Base-by-base conservation (phyloP, 371 early-diverging fungal genomes). In the Apophysomyces trapeziformis region DNA sequence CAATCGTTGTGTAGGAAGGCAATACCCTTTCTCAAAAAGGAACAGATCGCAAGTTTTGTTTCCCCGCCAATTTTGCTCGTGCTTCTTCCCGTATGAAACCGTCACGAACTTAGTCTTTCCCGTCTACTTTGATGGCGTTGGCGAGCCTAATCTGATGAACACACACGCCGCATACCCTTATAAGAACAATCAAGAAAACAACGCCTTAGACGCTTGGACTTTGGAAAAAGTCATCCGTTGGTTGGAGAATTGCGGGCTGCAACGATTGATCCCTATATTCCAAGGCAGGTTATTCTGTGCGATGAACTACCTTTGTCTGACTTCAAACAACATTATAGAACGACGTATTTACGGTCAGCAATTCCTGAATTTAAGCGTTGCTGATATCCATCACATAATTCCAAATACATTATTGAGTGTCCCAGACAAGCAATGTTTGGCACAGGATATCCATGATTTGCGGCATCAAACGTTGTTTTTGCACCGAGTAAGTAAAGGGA, bases 341-440 rank as follows among this genome's bases (percentile, higher is more conserved):
- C 9, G 57, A 36, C 61, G 65, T 46, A 62, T 71, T 41, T 47
- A 67, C 45, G 72, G 72, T 12, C 59, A 62, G 5, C 65, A 61
- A 4, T 71, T 71, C 44, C 46, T 71, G 21, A 58, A 65, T 35
- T 37, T 71, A 12, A 57, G 65, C 37, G 44, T 57, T 16, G 59
- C 36, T 37, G 68, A 68, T 38, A 38, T 65, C 11, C 58, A 61
- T 41, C 21, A 61, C 14, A 45, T 71, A 39, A 41, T 70, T n/a
- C 68, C 62, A 39, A 35, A 65, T 50, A 61, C 72, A 36, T n/a
- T 37, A n/a, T 57, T 78, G 32, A 58, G 70, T 14, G 56, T 61
- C 37, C 66, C 73, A 16, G 80, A 77, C 18, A 70, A 71, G 18
- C 39, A 64, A n/a, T 69, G 72, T 21, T 64, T 80, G 21, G 75